A percentile compares a stretch with the other conserved stretches of the same genome.
Conservation (phyloP, 2,329 filamentous ascomycete species). For the Orbilia javanica region DNA sequence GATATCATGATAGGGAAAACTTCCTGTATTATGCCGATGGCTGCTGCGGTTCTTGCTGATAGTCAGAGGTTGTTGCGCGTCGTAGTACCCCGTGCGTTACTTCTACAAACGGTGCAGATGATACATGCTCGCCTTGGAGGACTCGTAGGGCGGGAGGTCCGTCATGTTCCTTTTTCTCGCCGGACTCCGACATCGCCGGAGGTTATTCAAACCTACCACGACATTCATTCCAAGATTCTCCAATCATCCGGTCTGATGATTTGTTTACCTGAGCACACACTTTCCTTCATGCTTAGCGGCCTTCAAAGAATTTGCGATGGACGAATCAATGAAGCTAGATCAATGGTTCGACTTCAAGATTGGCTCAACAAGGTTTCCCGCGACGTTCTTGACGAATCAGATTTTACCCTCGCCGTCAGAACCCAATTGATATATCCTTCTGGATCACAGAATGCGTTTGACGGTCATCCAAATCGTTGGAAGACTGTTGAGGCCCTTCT, state of each 20-base stretch:
- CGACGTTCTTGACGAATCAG: conserved; percentile 76
- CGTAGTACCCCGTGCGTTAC: conserved; percentile 71
- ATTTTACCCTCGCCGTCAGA: conserved; percentile 70
- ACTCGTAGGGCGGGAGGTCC: conserved; percentile 69
- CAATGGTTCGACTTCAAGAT: conserved; percentile 69
- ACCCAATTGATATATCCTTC: conserved; percentile 73
- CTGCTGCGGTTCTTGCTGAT: conserved; percentile 72
- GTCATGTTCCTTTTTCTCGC: conserved; percentile 73
- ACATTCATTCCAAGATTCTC: conserved; percentile 67
- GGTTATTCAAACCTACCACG: conserved; percentile 62
- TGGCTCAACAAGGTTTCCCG: conserved; percentile 69
- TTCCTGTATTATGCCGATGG: background rate
- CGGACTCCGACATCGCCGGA: conserved; percentile 65
- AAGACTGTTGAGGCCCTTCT: conserved; percentile 64
- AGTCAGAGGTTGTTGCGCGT: conserved; percentile 67
- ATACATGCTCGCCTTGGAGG: conserved; percentile 71
- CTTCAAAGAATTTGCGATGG: conserved; percentile 71
- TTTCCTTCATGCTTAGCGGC: conserved; percentile 75
- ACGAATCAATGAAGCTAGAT: conserved; percentile 65
- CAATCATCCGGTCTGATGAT: conserved; percentile 70
- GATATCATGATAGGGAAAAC: conserved; percentile 65
- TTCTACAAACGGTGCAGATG: conserved; percentile 72
- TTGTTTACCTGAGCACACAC: conserved; percentile 73
- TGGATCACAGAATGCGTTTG: conserved; percentile 68
- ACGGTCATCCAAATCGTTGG: conserved; percentile 70